Conservation (phyloP, 345 rosid genomes). For the Combretum micranthum region DNA sequence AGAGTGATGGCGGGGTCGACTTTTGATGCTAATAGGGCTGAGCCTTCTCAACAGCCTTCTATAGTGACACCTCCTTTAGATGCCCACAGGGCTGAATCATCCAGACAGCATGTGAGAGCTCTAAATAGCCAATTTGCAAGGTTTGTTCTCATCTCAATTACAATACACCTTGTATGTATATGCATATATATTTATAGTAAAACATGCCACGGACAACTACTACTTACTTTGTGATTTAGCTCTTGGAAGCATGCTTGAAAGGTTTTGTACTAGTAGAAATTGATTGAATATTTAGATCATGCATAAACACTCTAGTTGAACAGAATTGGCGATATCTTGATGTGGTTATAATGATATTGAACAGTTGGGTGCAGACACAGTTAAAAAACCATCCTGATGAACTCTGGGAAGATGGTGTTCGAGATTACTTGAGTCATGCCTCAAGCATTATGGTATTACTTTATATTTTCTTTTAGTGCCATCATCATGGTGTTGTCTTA, state of each 20-base stretch:
- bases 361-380: slow-evolving; percentile 93
- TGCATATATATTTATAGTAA: neutral
- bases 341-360: slow-evolving; percentile 9
- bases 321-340: neutral
- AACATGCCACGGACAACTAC: too few species aligned
- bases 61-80: slow-evolving; percentile 31
- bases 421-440: slow-evolving; percentile 72
- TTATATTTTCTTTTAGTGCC: neutral
- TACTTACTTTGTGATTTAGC: too few species aligned
- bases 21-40: slow-evolving; percentile 48
- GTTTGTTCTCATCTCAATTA: slow-evolving; percentile 21
- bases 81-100: slow-evolving; percentile 53
- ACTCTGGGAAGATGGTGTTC: slow-evolving; percentile 92
- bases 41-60: slow-evolving; percentile 37
- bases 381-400: slow-evolving; percentile 92
- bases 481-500: neutral
- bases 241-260: too few species aligned
- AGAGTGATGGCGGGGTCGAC: slow-evolving; percentile 53
- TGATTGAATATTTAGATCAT: too few species aligned
- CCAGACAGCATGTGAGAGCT: slow-evolving; percentile 83
- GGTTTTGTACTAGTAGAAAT: too few species aligned
- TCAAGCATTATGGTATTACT: slow-evolving; percentile 61
- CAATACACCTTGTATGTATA: neutral
- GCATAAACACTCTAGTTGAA: too few species aligned
- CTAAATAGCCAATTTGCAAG: slow-evolving; percentile 92